Evolutionary conservation across 2,329 filamentous ascomycete species (phyloP), one percentile per base, ranked within the genome.

Genomic region (Metarhizium brunneum): DNA sequence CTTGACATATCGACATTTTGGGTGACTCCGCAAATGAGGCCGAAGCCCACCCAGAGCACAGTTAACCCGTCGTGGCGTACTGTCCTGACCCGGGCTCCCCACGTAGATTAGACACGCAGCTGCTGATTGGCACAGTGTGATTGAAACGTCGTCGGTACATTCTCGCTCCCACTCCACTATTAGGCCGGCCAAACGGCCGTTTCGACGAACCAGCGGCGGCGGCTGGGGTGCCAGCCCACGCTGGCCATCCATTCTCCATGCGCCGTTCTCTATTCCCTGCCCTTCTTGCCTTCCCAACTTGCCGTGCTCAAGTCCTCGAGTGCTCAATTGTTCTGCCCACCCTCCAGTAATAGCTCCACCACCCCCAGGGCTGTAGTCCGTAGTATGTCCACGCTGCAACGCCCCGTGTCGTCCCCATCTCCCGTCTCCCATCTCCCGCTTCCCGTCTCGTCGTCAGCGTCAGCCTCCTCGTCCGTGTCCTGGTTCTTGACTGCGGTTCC

Each of bases 181-280:
- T 80, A 74, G 70, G 76, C 78, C 78, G 78, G 77, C 71, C 69
- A 80, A 76, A 78, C 68, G 75, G 77, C 78, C 78, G 78, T 71
- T 67, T 69, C 64, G 69, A 68, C 69, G 68, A 70, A 70, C 69
- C 71, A 71, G 64, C 61, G 60, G 56, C 38, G 32, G 50, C 52
- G 18, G 25, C 53, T 45, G 42, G 43, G 36, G 40, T 52, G 29
- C 18, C 51, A 47, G 53, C 49, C 54, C 45, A 51, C 49, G 48
- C 52, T 47, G 38, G 16, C 49, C 50, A 35, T 52, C 53, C 42
- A 35, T 51, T 52, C 38, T 40, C 8, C 38, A 40, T 13, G 4
- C 38, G 11, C 38, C 11, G 38, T 14, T 45, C 57, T 61, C 56
- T 51, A 56, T 58, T 56, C 60, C 58, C 58, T 55, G 42, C 43